Evolutionary conservation across 176 grass and related monocot genomes (phyloP), one percentile per base, ranked within the genome.

Genomic region (Bromus sterilis): DNA sequence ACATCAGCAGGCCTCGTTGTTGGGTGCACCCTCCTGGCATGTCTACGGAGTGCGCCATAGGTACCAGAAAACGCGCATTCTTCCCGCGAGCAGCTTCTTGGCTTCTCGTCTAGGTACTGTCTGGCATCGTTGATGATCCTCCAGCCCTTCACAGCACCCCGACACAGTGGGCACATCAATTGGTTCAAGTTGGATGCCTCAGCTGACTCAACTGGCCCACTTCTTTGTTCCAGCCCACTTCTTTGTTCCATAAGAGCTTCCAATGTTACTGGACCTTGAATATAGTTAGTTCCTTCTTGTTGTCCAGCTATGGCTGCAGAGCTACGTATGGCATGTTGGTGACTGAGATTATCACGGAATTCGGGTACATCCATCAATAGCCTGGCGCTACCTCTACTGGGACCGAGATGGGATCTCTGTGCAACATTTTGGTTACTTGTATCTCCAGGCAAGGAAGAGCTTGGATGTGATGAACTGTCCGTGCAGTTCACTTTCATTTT

Each of bases 151-250:
- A 91, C 84, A 62, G 15, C 6, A n/a, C 94, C 94, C 64, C 88
- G 87, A 42, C 94, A 97, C 39, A 97, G 75, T 29, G 94, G 94
- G 65, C 94, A 97, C 67, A 88, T 68, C 73, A 95, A 62, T 33
- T 64, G n/a, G 35, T 79, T 86, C 25, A 21, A 66, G n/a, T 56
- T 82, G n/a, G 77, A 78, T 2, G 28, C 32, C 2, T 84, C 87
- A 87, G 30, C 79, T 86, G 87, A 89, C 49, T 78, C 87, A 1
- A 56, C 49, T 65, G 23, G 62, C 21, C 46, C 32, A 58, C 29
- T 85, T n/a, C n/a, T n/a, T n/a, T n/a, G n/a, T n/a, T n/a, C n/a
- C n/a, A n/a, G n/a, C n/a, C n/a, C n/a, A 48, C 74, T 79, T n/a
- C n/a, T n/a, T n/a, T 89, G 76, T 68, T 69, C 71, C 40, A 76